Base-by-base conservation (phyloP, 2,329 filamentous ascomycete species). In the Fusarium aywerte region DNA sequence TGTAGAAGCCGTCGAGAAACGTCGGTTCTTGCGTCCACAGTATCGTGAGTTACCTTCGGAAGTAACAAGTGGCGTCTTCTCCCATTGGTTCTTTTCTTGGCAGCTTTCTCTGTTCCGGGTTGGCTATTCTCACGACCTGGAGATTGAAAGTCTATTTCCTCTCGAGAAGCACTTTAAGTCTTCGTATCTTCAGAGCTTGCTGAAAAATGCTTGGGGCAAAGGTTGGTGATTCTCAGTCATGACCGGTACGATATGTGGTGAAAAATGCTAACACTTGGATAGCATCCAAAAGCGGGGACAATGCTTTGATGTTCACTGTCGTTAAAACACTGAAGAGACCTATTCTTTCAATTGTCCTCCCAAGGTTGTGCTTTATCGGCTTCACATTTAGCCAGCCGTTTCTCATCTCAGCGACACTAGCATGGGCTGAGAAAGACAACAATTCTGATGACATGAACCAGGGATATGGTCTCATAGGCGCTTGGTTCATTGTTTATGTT, bases 341-440 rank as follows among this genome's bases (percentile, higher is more conserved):
- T 23, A 18, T 54, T 2, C 13, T 70, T 1, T 54, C 52, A 4
- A 66, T 68, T 1, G 1, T 68, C 3, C 53, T 70, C 3, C 68
- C 68, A 1, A 54, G 68, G 2, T 8, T 70, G 4, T 63, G 61
- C n/a, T 60, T 70, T 11, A 71, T 67, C 4, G 68, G 52, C 2
- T 70, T 70, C 5, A 69, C 58, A 0, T 70, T 71, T 20, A 58
- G 61, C 5, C 68, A 70, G 7, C 68, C 68, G 1, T 71, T 70
- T 23, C 65, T 70, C 21, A 70, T 69, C 39, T 69, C 55, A 15
- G 21, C 58, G 32, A 71, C 62, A 5, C 35, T 70, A 4, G 45
- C 2, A 0, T 67, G 63, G 63, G 63, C 43, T 2, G 63, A 38
- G n/a, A 58, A 21, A 0, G 43, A 63, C 3, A 36, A 35, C 2